Evolutionary conservation across 2,329 filamentous ascomycete genomes (phyloP).

Genomic region (Mollisia scopiformis): DNA sequence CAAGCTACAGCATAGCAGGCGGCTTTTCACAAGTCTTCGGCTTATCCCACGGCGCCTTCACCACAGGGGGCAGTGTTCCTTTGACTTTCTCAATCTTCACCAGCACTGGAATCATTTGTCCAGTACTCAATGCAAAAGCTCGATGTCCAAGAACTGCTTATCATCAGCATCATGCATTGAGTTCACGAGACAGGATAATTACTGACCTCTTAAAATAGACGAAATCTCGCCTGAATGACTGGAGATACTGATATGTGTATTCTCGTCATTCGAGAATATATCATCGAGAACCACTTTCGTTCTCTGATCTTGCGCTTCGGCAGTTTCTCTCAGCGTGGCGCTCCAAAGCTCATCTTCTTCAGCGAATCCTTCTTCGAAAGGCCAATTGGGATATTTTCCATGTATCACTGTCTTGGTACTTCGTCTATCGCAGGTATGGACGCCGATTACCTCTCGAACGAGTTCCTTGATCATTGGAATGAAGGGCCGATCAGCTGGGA

Average conservation of each 20-base stretch:
- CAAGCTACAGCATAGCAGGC: conserved; percentile 35
- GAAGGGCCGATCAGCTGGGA: conserved; percentile 57
- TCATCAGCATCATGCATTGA: not conserved
- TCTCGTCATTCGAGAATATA: conserved; percentile 54
- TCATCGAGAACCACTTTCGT: conserved; percentile 56
- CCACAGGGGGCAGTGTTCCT: conserved; percentile 16
- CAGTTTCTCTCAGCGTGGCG: conserved; percentile 45
- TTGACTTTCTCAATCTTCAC: conserved; percentile 56
- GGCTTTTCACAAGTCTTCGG: conserved; percentile 49
- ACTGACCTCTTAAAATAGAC: conserved; percentile 47
- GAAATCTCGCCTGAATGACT: conserved; percentile 62
- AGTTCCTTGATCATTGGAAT: conserved; percentile 64
- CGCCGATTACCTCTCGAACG: conserved; percentile 67
- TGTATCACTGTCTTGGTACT: conserved; percentile 56
- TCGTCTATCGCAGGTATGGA: conserved; percentile 70
- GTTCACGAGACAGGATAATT: not conserved
- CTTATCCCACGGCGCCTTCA: conserved; percentile 36
- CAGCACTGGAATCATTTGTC: conserved; percentile 69
- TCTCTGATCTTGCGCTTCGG: conserved; percentile 51
- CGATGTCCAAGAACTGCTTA: conserved; percentile 58
- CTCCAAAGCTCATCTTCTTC: conserved; percentile 58
- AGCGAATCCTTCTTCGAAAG: conserved; percentile 63
- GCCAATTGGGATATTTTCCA: conserved; percentile 53
- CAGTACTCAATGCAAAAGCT: conserved; percentile 65
- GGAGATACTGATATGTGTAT: conserved; percentile 61